Evolutionary conservation across 352 stramenopile genomes (phyloP), one percentile per base, ranked within the genome.

Genomic region (Thalassiosira sp.): DNA sequence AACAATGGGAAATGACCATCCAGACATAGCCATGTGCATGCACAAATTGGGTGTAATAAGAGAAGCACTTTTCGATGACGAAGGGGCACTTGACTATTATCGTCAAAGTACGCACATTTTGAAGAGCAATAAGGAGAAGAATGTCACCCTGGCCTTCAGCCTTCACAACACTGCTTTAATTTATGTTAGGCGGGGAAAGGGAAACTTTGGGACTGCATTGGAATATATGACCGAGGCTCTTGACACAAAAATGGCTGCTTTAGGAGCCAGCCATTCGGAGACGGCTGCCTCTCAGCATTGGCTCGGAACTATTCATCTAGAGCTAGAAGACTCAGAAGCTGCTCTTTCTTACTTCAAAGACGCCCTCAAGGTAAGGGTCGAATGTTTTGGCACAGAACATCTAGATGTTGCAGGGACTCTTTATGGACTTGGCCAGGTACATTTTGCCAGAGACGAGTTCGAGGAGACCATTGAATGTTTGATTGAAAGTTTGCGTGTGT

Each of bases 401-500:
- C 37, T 52, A 22, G 69, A 82, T 64, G 76, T 87, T 48, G 72
- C 82, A 40, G 61, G 61, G 53, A 83, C 78, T 52, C 46, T 89
- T 42, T 76, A 73, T 60, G 74, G 71, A 13, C 56, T 89, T 22
- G 66, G 52, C 5, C 57, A 85, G 46, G 42, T 73, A 13, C 78
- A 86, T 68, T 83, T 82, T 42, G 72, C 63, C 1, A 56, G 67
- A 63, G 63, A 79, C 35, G 76, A 86, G 45, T 76, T 76, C 53
- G 16, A 75, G 48, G 73, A 90, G 33, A 69, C 68, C 15, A 54
- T 86, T 43, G 70, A 84, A 45, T 84, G 73, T 53, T 59, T 87
- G 1, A 59, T 76, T 65, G 83, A 90, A 76, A 82, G 75, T 72
- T 63, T 86, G 37, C 68, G 74, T 31, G 69, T 89, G 20, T 68